Base-by-base conservation (phyloP, 495 filamentous ascomycete species). In the Tuber brumale region DNA sequence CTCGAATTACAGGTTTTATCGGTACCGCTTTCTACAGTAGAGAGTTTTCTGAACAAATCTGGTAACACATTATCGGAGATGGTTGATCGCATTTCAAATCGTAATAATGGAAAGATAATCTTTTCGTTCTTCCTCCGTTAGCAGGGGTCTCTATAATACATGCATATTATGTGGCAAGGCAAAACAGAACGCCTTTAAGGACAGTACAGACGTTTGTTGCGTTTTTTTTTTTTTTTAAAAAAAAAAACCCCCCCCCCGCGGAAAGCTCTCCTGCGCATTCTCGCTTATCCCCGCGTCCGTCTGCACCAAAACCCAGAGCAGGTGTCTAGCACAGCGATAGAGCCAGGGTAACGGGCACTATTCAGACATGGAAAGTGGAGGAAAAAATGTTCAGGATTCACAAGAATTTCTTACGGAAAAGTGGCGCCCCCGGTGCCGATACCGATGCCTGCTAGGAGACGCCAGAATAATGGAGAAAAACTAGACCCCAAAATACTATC, bases 151-250 rank as follows among this genome's bases (percentile, higher is more conserved):
- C 14, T 79, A 46, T 75, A 70, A 79, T 79, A 72, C 72, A 69
- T 75, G 77, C 57, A 79, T 72, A 76, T 73, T 71, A 37, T 75
- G 43, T 41, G 70, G 72, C 44, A 80, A 76, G 71, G 23, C 44
- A 70, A 37, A 79, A 74, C 27, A 70, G 78, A 78, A 79, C 72
- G 74, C 78, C 76, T 79, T 72, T 79, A 79, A 79, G 73, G 27
- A 35, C 27, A 27, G 57, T 80, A 80, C 77, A 79, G 75, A 71
- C 73, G 71, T 76, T 80, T 79, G 37, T 37, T 44, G 16, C 57
- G 57, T 35, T 72, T 39, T 39, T 72, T 61, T 35, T 72, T 39
- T 39, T 72, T 61, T 48, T 71, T 74, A 39, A 42, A 73, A 71
- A 76, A 76, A 42, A 42, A 76, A 76, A 41, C 70, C n/a, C n/a